A percentile compares a stretch with the other conserved stretches of the same genome.
These are phyloP conservation scores for Viridothelium virens DNA, from an alignment of 495 filamentous ascomycete species.

Conservation along the genomic window DNA sequence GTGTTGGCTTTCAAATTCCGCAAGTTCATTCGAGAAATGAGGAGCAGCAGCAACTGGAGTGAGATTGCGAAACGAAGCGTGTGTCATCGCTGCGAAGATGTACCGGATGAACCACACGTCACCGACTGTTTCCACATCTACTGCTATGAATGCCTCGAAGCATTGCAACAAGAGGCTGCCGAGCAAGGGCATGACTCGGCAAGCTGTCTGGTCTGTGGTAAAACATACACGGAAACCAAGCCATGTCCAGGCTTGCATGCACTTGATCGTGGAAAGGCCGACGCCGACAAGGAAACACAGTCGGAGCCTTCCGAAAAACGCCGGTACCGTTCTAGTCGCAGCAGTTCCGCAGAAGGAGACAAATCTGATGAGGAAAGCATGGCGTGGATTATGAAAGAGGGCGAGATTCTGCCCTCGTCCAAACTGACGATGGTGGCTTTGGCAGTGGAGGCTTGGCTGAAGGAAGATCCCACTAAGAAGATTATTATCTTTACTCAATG, in stretches of 20 bases:
- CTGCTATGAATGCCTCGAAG: slow-evolving; percentile 40
- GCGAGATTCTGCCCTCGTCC: slow-evolving; percentile 31
- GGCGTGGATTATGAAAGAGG: slow-evolving; percentile 32
- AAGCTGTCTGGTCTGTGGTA: slow-evolving; percentile 23
- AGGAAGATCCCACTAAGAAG: slow-evolving; percentile 30
- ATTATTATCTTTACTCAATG: slow-evolving; percentile 39
- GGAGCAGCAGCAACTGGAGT: slow-evolving; percentile 26
- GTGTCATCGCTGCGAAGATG: slow-evolving; percentile 35
- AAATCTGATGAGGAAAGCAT: slow-evolving; percentile 13
- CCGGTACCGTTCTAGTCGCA: not conserved
- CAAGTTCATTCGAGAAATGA: slow-evolving; percentile 30
- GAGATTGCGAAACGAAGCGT: slow-evolving; percentile 29
- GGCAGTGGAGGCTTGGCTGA: slow-evolving; percentile 34
- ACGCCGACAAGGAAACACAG: not conserved
- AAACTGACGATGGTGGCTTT: slow-evolving; percentile 37
- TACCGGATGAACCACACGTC: slow-evolving; percentile 31
- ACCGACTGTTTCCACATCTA: slow-evolving; percentile 46
- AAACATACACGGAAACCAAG: slow-evolving; percentile 9
- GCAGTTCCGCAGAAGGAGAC: not conserved
- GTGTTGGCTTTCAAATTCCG: slow-evolving; percentile 27
- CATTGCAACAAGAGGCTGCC: slow-evolving; percentile 26
- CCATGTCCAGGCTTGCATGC: slow-evolving; percentile 18
- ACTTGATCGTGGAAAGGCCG: not conserved
- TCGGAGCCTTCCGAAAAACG: not conserved
- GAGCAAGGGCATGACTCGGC: slow-evolving; percentile 20